Conservation (phyloP, 2,329 filamentous ascomycete species). For the Colletotrichum kahawae region DNA sequence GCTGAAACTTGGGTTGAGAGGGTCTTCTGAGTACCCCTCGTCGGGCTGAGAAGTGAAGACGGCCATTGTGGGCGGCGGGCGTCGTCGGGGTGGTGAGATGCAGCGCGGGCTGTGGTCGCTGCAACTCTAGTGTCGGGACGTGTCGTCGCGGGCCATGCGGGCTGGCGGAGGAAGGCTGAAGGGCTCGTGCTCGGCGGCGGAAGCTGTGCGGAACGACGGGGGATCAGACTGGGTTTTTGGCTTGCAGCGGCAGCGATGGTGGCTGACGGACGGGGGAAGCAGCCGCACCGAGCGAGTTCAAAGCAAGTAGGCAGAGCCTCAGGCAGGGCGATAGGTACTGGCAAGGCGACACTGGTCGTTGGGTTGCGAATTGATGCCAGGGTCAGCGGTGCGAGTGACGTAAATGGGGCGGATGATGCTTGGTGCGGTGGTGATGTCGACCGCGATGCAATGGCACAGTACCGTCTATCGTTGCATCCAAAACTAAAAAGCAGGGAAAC, state of each 20-base stretch:
- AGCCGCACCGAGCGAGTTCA: background rate
- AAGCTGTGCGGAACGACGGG: background rate
- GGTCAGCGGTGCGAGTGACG: background rate
- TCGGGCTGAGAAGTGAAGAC: slow-evolving; percentile 62
- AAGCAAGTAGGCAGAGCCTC: background rate
- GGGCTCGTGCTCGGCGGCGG: slow-evolving; percentile 5
- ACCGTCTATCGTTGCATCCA: background rate
- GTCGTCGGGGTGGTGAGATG: background rate
- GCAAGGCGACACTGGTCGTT: background rate
- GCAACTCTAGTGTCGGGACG: slow-evolving; percentile 2
- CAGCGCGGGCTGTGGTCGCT: background rate
- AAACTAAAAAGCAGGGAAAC: background rate
- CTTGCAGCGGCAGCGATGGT: background rate
- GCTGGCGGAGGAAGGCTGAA: background rate
- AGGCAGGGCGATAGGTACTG: background rate
- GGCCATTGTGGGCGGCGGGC: slow-evolving; percentile 5
- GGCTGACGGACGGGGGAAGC: background rate
- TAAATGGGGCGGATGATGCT: background rate
- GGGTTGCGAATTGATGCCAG: background rate
- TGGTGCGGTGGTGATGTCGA: background rate
- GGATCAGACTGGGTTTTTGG: background rate
- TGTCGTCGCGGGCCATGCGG: slow-evolving; percentile 13
- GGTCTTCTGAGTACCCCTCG: slow-evolving; percentile 87
- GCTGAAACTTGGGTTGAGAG: slow-evolving; percentile 49
- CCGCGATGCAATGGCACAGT: background rate